Evolutionary conservation across 2,329 filamentous ascomycete genomes (phyloP).

Genomic region (Graphium sp.): DNA sequence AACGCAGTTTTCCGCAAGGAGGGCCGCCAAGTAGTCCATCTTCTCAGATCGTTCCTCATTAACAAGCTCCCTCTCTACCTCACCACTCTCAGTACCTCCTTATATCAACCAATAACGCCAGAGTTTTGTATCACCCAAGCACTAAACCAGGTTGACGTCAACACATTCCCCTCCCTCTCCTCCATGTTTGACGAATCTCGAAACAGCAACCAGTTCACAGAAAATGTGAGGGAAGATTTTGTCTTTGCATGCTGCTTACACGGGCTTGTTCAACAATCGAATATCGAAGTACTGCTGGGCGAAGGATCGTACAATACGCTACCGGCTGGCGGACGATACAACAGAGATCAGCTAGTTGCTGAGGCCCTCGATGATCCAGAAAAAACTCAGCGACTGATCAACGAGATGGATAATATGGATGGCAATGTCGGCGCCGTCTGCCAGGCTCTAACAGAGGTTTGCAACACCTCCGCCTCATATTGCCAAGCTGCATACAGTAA

Average conservation of each 20-base stretch:
- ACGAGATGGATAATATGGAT: conserved; percentile 76
- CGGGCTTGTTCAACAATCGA: conserved; percentile 60
- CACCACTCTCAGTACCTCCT: conserved; percentile 38
- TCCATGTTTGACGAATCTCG: conserved; percentile 42
- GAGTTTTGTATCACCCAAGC: conserved; percentile 57
- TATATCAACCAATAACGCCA: conserved; percentile 57
- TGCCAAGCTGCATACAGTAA: no score
- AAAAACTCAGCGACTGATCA: conserved; percentile 57
- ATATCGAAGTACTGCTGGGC: conserved; percentile 64
- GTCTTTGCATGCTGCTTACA: conserved; percentile 83
- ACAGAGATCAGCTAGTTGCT: conserved; percentile 61
- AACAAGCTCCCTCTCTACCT: conserved; percentile 43
- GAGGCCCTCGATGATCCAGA: conserved; percentile 66
- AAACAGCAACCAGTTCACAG: conserved; percentile 38
- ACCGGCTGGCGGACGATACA: conserved; percentile 56
- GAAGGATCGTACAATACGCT: conserved; percentile 70
- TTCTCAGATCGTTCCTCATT: conserved; percentile 76
- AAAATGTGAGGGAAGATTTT: conserved; percentile 53
- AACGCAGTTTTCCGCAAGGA: conserved; percentile 63
- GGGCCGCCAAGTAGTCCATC: conserved; percentile 41
- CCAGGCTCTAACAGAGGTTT: conserved; percentile 56
- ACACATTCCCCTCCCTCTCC: conserved; percentile 47
- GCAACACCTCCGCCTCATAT: conserved; percentile 7
- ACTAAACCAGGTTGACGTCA: conserved; percentile 66
- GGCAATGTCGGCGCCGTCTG: conserved; percentile 81